These are phyloP conservation scores for Entamoeba invadens DNA, from an alignment of 208 protist species.

Conservation along the genomic window DNA sequence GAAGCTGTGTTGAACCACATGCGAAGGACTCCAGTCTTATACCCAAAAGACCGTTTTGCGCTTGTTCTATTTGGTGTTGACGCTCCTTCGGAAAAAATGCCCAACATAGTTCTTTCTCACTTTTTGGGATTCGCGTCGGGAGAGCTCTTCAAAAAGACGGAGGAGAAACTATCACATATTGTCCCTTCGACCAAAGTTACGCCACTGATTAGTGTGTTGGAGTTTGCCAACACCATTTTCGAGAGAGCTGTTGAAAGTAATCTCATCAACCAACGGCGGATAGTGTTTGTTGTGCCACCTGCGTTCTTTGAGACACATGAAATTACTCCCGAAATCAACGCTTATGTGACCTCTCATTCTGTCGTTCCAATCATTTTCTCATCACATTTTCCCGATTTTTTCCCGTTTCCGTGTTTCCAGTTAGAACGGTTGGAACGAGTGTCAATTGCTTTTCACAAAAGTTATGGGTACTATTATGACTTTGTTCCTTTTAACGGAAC, in stretches of 20 bases:
- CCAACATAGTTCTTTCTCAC: neutral
- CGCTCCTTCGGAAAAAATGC: neutral
- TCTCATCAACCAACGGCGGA: neutral
- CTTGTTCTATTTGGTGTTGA: neutral
- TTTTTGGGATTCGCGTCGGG: neutral
- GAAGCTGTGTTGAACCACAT: neutral
- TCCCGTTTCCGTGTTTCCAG: neutral
- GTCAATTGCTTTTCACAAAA: neutral
- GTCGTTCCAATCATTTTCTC: neutral
- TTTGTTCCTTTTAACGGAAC: neutral
- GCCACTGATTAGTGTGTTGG: neutral
- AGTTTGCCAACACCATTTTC: neutral
- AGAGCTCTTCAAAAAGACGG: neutral
- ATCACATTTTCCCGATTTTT: neutral
- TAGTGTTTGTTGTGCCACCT: neutral
- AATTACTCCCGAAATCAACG: neutral
- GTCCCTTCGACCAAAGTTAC: neutral
- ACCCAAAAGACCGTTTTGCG: neutral
- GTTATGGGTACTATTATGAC: neutral
- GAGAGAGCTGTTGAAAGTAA: neutral
- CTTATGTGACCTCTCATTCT: neutral
- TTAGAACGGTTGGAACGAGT: neutral
- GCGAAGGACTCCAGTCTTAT: neutral
- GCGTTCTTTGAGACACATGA: neutral
- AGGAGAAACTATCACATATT: neutral